phyloP scores from a whole-genome alignment of 495 filamentous ascomycete species.

The Sporormia fimetaria region DNA sequence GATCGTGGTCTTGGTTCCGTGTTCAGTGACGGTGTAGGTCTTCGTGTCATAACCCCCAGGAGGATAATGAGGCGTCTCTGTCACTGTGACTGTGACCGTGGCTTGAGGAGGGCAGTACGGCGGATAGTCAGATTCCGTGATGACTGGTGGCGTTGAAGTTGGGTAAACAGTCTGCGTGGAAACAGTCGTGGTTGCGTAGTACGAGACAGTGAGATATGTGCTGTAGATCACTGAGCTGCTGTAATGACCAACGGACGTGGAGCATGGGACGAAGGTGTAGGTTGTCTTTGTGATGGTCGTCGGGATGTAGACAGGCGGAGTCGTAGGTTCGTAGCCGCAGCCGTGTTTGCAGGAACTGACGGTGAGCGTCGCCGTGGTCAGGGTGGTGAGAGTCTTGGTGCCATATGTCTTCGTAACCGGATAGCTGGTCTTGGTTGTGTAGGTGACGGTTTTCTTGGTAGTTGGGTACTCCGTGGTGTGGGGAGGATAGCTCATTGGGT shows the following conservation, averaged over 20 bases:
- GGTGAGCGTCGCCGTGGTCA: slow-evolving; percentile 24
- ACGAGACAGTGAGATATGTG: slow-evolving; percentile 29
- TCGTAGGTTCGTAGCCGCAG: slow-evolving; percentile 18
- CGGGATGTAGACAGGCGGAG: slow-evolving; percentile 5
- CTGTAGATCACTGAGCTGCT: slow-evolving; percentile 28
- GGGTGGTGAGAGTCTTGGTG: slow-evolving; percentile 16
- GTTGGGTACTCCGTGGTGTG: slow-evolving; percentile 8
- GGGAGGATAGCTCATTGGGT: slow-evolving; percentile 5
- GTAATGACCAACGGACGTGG: slow-evolving; percentile 27
- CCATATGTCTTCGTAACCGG: slow-evolving; percentile 24
- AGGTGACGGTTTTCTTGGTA: slow-evolving; percentile 21
- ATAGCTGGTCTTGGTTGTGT: slow-evolving; percentile 27
- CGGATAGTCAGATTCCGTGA: too few relatives aligned
- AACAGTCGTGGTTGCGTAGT: slow-evolving; percentile 21
- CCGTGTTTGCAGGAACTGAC: slow-evolving; percentile 26
- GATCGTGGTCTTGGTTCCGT: slow-evolving; percentile 14
- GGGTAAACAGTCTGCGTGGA: slow-evolving; percentile 7
- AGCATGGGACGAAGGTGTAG: slow-evolving; percentile 31
- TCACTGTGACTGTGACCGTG: slow-evolving; percentile 14
- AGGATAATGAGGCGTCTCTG: slow-evolving; percentile 3
- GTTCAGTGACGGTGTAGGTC: slow-evolving; percentile 23
- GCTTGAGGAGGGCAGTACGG: slow-evolving; percentile 13
- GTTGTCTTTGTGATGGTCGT: slow-evolving; percentile 23
- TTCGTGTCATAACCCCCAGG: slow-evolving; percentile 10
- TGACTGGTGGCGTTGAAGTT: slow-evolving; percentile 6